These are phyloP conservation scores for Akanthomyces lecanii DNA, from an alignment of 2,329 filamentous ascomycete species.

Conservation along the genomic window DNA sequence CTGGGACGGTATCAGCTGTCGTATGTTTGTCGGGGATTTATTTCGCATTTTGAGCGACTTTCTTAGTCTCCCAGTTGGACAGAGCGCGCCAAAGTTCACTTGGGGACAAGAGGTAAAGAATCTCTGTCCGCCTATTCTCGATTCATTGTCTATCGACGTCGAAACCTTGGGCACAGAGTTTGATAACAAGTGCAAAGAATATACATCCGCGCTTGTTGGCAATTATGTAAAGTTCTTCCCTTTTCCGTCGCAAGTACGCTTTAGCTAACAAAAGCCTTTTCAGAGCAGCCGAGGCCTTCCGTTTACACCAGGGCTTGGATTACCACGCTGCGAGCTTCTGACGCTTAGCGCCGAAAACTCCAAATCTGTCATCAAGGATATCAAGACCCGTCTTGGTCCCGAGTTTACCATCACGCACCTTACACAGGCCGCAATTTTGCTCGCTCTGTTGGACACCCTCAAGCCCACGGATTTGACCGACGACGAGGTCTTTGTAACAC, in stretches of 20 bases:
- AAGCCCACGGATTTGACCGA: not conserved
- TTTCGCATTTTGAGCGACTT: not conserved
- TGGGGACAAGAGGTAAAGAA: not conserved
- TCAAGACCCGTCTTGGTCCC: not conserved
- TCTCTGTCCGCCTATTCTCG: not conserved
- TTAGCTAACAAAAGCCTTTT: not conserved
- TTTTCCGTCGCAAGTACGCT: not conserved
- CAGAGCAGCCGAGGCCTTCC: not conserved
- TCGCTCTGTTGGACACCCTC: not conserved
- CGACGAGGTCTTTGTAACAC: not conserved
- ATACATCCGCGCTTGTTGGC: not conserved
- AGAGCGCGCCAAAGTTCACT: not conserved
- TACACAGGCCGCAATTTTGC: not conserved
- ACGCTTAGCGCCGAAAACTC: not conserved
- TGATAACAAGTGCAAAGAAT: not conserved
- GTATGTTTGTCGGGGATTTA: not conserved
- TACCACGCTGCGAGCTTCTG: not conserved
- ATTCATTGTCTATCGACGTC: not conserved
- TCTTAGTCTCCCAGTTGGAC: not conserved
- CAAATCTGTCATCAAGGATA: not conserved
- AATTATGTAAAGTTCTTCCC: not conserved
- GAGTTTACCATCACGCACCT: not conserved
- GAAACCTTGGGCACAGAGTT: not conserved
- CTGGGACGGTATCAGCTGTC: not conserved
- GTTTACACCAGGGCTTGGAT: not conserved